phyloP scores from a whole-genome alignment of 352 stramenopile genomes.

The Globisporangium rhizosaccharum region DNA sequence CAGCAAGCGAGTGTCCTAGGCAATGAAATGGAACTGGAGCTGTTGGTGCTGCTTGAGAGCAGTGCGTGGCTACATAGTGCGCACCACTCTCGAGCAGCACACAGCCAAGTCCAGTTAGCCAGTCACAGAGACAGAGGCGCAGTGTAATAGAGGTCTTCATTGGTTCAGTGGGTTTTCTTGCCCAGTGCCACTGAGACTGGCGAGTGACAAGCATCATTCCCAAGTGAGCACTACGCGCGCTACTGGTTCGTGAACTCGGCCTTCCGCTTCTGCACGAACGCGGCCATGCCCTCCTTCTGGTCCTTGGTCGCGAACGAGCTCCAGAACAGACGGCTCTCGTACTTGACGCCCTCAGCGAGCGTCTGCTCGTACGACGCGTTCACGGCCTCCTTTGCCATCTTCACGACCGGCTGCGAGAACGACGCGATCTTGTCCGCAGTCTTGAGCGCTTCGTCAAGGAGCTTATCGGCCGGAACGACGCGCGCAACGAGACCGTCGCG shows the following conservation, averaged over 20 bases:
- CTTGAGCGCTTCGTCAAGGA: slow-evolving; percentile 94
- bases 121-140: neutral
- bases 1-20: too few species aligned
- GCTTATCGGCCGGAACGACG: slow-evolving; percentile 88
- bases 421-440: slow-evolving; percentile 94
- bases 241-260: slow-evolving; percentile 94
- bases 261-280: slow-evolving; percentile 97
- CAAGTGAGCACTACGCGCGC: slow-evolving; percentile 8
- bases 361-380: slow-evolving; percentile 92
- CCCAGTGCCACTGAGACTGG: neutral
- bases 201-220: neutral
- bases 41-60: neutral
- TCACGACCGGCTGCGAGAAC: slow-evolving; percentile 93
- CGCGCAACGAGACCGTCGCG: slow-evolving; percentile 91
- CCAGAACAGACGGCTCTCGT: slow-evolving; percentile 98
- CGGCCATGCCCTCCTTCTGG: slow-evolving; percentile 95
- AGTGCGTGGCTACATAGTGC: neutral
- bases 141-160: neutral
- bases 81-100: neutral
- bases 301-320: slow-evolving; percentile 95
- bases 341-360: slow-evolving; percentile 93
- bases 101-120: neutral
- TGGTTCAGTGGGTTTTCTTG: neutral
- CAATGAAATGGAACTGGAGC: too few species aligned
- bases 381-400: slow-evolving; percentile 97